These are phyloP conservation scores for Candida hispaniensis DNA, from an alignment of 805 yeast genomes.

Conservation along the genomic window DNA sequence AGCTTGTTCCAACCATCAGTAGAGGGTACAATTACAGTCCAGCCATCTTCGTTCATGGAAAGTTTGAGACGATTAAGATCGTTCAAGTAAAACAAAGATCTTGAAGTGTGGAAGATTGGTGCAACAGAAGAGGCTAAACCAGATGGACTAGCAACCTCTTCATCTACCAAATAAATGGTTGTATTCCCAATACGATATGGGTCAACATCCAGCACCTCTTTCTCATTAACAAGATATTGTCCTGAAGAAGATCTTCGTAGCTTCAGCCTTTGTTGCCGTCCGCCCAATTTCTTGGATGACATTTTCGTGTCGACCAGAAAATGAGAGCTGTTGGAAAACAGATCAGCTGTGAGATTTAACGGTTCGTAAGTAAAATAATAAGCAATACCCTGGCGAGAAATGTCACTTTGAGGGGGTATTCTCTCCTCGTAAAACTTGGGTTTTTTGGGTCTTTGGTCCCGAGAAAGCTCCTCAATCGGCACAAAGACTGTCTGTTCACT, in stretches of 20 bases:
- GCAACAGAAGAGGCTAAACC: conserved; percentile 56
- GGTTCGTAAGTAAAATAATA: conserved; percentile 4
- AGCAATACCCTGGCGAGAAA: conserved; percentile 4
- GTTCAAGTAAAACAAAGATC: conserved; percentile 48
- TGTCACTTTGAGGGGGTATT: too few species aligned
- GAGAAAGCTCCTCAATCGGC: conserved; percentile 25
- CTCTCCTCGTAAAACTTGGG: conserved; percentile 1
- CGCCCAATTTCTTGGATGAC: conserved; percentile 53
- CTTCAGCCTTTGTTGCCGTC: conserved; percentile 18
- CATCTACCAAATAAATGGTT: conserved; percentile 53
- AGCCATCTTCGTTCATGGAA: conserved; percentile 46
- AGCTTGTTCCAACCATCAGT: conserved; percentile 58
- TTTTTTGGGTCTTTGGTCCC: not conserved
- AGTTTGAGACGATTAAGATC: conserved; percentile 43
- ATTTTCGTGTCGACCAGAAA: conserved; percentile 42
- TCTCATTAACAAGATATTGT: conserved; percentile 37
- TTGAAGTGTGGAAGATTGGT: conserved; percentile 52
- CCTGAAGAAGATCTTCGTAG: conserved; percentile 39
- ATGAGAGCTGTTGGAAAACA: conserved; percentile 37
- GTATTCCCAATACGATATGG: conserved; percentile 60
- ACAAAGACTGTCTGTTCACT: conserved; percentile 53
- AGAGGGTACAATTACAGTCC: conserved; percentile 71
- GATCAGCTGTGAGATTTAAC: conserved; percentile 1
- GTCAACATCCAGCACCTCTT: too few species aligned
- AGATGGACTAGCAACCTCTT: conserved; percentile 51